Percentiles rank a stretch among this genome's conserved stretches.
Conservation (phyloP, 2,329 filamentous ascomycete species). For the Talaromyces sp. region DNA sequence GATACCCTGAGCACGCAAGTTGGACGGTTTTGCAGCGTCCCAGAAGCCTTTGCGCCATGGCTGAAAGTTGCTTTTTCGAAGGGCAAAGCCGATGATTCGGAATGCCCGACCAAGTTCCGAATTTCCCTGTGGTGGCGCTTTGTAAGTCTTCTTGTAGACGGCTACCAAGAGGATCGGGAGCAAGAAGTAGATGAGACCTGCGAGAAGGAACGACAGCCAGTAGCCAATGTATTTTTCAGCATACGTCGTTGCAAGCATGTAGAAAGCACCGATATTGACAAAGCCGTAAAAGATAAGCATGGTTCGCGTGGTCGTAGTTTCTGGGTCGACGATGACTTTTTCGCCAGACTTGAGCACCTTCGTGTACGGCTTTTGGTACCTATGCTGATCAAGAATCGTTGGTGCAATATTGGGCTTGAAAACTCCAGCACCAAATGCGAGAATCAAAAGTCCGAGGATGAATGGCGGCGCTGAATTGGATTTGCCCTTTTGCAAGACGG, state of each 20-base stretch:
- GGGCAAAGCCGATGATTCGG: slow-evolving; percentile 26
- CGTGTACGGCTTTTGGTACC: slow-evolving; percentile 53
- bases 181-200: slow-evolving; percentile 26
- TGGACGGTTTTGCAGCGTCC: slow-evolving; percentile 28
- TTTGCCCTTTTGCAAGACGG: slow-evolving; percentile 29
- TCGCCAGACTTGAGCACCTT: slow-evolving; percentile 54
- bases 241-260: slow-evolving; percentile 63
- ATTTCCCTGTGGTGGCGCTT: slow-evolving; percentile 23
- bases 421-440: slow-evolving; percentile 32
- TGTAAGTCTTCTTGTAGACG: slow-evolving; percentile 28
- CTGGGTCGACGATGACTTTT: slow-evolving; percentile 67
- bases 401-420: slow-evolving; percentile 70
- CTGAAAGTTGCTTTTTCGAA: slow-evolving; percentile 26
- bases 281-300: slow-evolving; percentile 69
- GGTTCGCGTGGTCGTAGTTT: slow-evolving; percentile 58
- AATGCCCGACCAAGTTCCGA: slow-evolving; percentile 28
- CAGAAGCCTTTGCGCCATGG: slow-evolving; percentile 28
- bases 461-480: slow-evolving; percentile 30
- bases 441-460: slow-evolving; percentile 31
- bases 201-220: slow-evolving; percentile 30
- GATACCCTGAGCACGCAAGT: slow-evolving; percentile 18
- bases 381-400: slow-evolving; percentile 65
- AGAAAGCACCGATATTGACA: slow-evolving; percentile 63
- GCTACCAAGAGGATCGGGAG: slow-evolving; percentile 26
- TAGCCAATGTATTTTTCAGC: slow-evolving; percentile 66